Base-by-base conservation (phyloP, 176 grass and related monocot genomes). In the Musa schizocarpa region DNA sequence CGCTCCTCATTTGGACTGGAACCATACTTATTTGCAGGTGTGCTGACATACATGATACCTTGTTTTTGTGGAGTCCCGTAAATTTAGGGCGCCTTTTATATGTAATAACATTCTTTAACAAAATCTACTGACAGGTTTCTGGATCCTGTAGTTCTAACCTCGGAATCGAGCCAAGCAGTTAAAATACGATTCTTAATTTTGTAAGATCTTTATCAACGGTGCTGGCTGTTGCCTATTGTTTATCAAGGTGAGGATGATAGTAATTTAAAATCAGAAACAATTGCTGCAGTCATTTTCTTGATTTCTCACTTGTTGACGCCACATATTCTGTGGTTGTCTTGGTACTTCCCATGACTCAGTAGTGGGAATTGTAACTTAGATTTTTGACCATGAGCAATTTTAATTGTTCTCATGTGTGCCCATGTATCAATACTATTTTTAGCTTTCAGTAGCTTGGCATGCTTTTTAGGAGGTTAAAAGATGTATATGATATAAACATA, bases 201-300 rank as follows among this genome's bases (percentile, higher is more conserved):
- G 80, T 98, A 59, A 93, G 84, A 88, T 93, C 88, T 77, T 84
- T 98, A 53, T 98, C 95, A 74, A 84, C 95, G 78, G 90, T 93
- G 68, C 58, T 98, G 72, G 84, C 86, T 79, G 51, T 87, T 81
- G 80, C 95, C 25, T 98, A 89, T 85, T 89, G 89, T 87, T 70
- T 93, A 23, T 91, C 95, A 85, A 91, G 95, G 95, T 98, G 51
- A 58, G 76, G 14, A 22, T 71, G n/a, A 51, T 12, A 49, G 9
- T 17, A 13, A 16, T 55, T 54, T 74, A 1, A 69, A 52, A 27
- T 50, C 19, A 50, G 29, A 14, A 69, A 50, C 23, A 50, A 14
- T 69, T 69, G 23, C 12, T 26, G 11, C 13, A 23, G 29, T 3
- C 29, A 29, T 29, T 65, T 11, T n/a, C 2, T 65, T 65, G 24